Base-by-base conservation (phyloP, 352 stramenopile species). In the Elongisporangium undulatum region DNA sequence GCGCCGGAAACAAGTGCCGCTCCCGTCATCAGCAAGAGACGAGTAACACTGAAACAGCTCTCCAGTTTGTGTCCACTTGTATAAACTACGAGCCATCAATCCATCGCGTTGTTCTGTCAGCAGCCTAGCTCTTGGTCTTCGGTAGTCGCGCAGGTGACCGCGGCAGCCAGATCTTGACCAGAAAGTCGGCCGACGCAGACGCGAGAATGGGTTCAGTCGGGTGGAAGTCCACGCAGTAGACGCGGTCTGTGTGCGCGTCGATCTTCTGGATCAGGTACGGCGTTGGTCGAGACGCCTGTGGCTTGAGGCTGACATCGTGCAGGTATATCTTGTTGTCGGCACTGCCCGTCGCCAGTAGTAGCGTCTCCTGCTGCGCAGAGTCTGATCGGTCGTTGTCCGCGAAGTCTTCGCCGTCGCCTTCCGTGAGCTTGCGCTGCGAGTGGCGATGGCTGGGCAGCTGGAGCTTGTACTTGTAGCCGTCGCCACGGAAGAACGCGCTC, bases 171-270 rank as follows among this genome's bases (percentile, higher is more conserved):
- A 96, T 93, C 58, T 92, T 92, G 54, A 96, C 85, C 10, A 83
- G 89, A 57, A 81, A 89, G 56, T 96, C 87, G 3, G 87, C 85
- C 52, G 87, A 96, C 19, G 83, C 85, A 13, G 85, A 94, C 24
- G 85, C 87, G 22, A 96, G 60, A 62, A 96, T 91, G 22, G 87
- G 87, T 49, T 93, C 86, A 0, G 79, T 88, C 50, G 83, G 87
- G 63, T 93, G 82, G 62, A 96, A 96, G 60, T 96, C 85, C 41
- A 93, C 84, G 58, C 84, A 91, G 68, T 96, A 96, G n/a, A 96
- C 85, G 49, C 87, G 87, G 51, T 94, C 87, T 41, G 59, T 91
- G 74, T 96, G 87, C 19, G 79, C 87, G 51, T 94, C 85, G 50
- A 96, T 87, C 69, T 87, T 90, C 61, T 96, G 87, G 48, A 90